Evolutionary conservation across 495 filamentous ascomycete genomes (phyloP), one percentile per base, ranked within the genome.

Genomic region (Podospora sp.): DNA sequence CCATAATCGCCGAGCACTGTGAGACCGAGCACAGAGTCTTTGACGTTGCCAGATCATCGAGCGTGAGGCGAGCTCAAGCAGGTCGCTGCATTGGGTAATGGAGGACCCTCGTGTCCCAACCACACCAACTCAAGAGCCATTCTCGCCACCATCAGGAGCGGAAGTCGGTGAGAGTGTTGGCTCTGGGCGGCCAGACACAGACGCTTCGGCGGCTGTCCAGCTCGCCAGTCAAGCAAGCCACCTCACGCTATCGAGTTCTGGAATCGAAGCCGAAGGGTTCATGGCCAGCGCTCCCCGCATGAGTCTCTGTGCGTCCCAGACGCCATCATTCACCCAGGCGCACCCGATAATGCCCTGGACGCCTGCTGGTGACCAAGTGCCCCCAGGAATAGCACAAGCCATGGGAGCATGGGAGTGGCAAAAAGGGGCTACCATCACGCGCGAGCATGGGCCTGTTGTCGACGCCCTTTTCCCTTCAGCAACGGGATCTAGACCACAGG

Each of bases 161-260:
- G 51, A 29, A 9, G 7, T 24, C 33, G 29, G 52, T 56, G 62
- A 58, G 52, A 57, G 9, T 21, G 62, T n/a, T 57, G 26, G 52
- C 25, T 26, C 33, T 7, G 29, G 25, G 20, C n/a, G 33, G 50
- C 27, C 59, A 59, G 60, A 61, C 63, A 65, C 24, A 26, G 68
- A 68, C 58, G n/a, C 63, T 11, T 33, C 55, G 33, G 56, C 58
- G 36, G 60, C 65, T 52, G 62, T 57, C 29, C 73, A 75, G 55
- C 71, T 74, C 52, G 68, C 64, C 65, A 67, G 61, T 53, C 69
- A 69, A 65, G 63, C 73, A 11, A 68, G 65, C 62, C 66, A 71
- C 53, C 65, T 68, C 60, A 69, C 67, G 18, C 67, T 75, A 46
- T 70, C 73, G 56, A 62, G 36, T 65, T 21, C 62, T 56, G 64